Evolutionary conservation across 1,284 basidiomycete species (phyloP).

Genomic region (Rhodotorula sp.): DNA sequence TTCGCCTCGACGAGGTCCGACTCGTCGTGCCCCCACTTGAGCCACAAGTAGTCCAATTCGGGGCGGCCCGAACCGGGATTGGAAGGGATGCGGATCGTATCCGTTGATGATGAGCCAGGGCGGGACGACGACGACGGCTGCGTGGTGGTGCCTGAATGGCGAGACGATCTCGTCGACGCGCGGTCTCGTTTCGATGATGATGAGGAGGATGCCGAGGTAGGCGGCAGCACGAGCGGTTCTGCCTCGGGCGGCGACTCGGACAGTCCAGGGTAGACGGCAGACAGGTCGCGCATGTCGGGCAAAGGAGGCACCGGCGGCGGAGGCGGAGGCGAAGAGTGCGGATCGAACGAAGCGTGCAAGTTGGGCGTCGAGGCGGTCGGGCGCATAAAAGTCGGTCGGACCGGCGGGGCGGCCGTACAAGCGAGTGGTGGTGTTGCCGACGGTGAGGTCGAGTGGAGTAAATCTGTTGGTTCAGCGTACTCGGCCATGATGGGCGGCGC

Average conservation of each 20-base stretch:
- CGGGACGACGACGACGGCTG: too few species aligned
- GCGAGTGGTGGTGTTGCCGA: not conserved
- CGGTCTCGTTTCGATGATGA: not conserved
- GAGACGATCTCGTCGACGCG: not conserved
- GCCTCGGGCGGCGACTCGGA: not conserved
- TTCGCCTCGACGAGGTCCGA: conserved; percentile 63
- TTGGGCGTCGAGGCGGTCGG: conserved; percentile 68
- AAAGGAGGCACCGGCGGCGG: conserved; percentile 20
- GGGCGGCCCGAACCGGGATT: conserved; percentile 67
- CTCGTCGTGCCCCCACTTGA: conserved; percentile 92
- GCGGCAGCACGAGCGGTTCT: not conserved
- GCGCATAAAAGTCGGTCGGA: conserved; percentile 41
- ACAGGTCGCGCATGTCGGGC: not conserved
- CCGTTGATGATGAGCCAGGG: not conserved
- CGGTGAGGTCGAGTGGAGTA: not conserved
- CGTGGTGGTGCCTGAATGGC: not conserved
- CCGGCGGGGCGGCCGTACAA: not conserved
- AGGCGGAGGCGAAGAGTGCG: conserved; percentile 47
- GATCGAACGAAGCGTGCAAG: conserved; percentile 51
- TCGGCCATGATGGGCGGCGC: not conserved
- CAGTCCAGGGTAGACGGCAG: conserved; percentile 3
- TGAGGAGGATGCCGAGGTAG: not conserved
- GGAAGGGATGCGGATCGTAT: conserved; percentile 43
- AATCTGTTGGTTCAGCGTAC: not conserved
- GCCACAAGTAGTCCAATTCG: conserved; percentile 82